Evolutionary conservation across 1,284 basidiomycete genomes (phyloP), one percentile per base, ranked within the genome.

Genomic region (Tilletia setariae): DNA sequence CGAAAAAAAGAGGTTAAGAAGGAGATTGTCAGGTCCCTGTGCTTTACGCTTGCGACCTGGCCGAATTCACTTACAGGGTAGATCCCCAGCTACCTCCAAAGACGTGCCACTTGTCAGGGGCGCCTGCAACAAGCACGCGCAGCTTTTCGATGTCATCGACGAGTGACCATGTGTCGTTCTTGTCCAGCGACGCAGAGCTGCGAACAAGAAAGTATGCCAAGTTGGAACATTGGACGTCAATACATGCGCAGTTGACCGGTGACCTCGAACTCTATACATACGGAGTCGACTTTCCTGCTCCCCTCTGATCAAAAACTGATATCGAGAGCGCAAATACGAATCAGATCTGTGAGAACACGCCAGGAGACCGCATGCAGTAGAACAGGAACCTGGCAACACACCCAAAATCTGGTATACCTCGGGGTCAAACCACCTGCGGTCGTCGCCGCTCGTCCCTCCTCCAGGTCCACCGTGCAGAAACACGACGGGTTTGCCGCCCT

Each of bases 121-220:
- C 83, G 1, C 95, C 86, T 71, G 90, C 87, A 75, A 89, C 85
- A 19, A 35, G 28, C 21, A 40, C 64, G 65, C 94, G 87, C 30
- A 97, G 84, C 76, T 85, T 89, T 82, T 97, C 94, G 15, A 93
- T 89, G 79, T 97, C 94, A 71, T 88, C 89, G 21, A 98, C 92
- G 35, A 97, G 87, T 80, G 94, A 90, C 93, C 92, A 95, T 0
- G 94, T 97, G 1, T 92, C 96, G 83, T 97, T 97, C 71, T 93
- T 89, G 74, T 91, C 89, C 0, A 91, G 83, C 44, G 85, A 90
- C 11, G 92, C 92, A 59, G 74, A 61, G 2, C 56, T 61, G 11
- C 6, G 35, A 40, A 11, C 11, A 40, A 6, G 6, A 40, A 11
- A 40, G 35, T 40, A 6, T 40, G 35, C 40, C 46, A 61, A 43